A percentile compares a stretch with the other conserved stretches of the same genome.
phyloP scores from a whole-genome alignment of 2,329 filamentous ascomycete species.

The Madurella fahalii region DNA sequence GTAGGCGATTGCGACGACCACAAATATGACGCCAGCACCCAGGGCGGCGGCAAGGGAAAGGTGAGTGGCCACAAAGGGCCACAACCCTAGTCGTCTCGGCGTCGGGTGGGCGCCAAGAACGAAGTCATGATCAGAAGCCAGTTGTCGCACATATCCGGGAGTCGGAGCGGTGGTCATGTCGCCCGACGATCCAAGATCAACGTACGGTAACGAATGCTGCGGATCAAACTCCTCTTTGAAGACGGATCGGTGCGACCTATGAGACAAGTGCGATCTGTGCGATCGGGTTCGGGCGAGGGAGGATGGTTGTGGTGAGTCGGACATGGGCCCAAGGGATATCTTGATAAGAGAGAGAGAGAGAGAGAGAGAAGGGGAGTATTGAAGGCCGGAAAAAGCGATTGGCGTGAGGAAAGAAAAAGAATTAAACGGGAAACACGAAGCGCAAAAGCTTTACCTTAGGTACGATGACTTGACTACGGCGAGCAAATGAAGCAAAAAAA shows the following conservation, averaged over 20 bases:
- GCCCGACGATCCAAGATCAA: slow-evolving; percentile 1
- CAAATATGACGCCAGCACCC: slow-evolving; percentile 18
- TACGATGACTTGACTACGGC: not conserved
- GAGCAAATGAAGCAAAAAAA: not conserved
- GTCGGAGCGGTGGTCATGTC: slow-evolving; percentile 20
- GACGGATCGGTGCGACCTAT: slow-evolving; percentile 21
- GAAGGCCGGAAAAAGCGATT: not conserved
- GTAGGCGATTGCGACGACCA: slow-evolving; percentile 22
- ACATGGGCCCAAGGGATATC: slow-evolving; percentile 3
- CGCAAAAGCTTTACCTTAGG: no score
- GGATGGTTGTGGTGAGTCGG: slow-evolving; percentile 3
- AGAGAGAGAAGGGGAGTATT: not conserved
- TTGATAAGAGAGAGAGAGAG: not conserved
- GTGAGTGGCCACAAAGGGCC: slow-evolving; percentile 21
- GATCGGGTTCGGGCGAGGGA: slow-evolving; percentile 18
- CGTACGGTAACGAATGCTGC: slow-evolving; percentile 7
- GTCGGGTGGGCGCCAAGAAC: slow-evolving; percentile 17
- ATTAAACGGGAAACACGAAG: not conserved
- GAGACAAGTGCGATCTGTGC: slow-evolving; percentile 9
- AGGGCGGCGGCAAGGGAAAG: slow-evolving; percentile 19
- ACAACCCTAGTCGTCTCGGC: slow-evolving; percentile 17
- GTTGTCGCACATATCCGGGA: slow-evolving; percentile 19
- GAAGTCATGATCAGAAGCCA: slow-evolving; percentile 25
- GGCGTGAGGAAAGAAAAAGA: not conserved
- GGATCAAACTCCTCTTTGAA: slow-evolving; percentile 25